Evolutionary conservation across 2,329 filamentous ascomycete genomes (phyloP).

Genomic region (Calonectria crousiana): DNA sequence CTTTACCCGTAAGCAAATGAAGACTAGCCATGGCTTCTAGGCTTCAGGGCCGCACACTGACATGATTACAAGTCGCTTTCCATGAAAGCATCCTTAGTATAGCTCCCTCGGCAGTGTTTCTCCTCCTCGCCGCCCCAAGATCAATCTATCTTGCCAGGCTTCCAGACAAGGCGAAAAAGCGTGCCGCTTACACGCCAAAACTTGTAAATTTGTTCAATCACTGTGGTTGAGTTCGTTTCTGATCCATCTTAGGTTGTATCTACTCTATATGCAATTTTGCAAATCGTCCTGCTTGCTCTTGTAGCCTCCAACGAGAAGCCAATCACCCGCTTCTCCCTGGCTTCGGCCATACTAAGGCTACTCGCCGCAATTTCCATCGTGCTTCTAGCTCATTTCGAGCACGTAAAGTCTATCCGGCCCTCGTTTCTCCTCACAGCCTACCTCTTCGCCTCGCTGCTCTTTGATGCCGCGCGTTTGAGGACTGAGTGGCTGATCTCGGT

Average conservation of each 20-base stretch:
- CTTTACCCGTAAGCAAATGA: slow-evolving; percentile 42
- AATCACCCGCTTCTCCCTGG: slow-evolving; percentile 46
- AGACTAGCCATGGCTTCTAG: background rate
- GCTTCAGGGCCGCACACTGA: slow-evolving; percentile 19
- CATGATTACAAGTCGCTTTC: slow-evolving; percentile 40
- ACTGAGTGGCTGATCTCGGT: slow-evolving; percentile 49
- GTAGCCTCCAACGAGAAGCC: slow-evolving; percentile 40
- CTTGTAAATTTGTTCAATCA: slow-evolving; percentile 30
- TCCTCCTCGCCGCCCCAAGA: slow-evolving; percentile 39
- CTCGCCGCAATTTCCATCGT: slow-evolving; percentile 43
- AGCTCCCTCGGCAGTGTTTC: slow-evolving; percentile 41
- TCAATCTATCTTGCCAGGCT: slow-evolving; percentile 38
- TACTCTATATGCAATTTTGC: slow-evolving; percentile 37
- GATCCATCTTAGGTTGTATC: slow-evolving; percentile 36
- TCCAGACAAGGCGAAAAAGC: slow-evolving; percentile 40
- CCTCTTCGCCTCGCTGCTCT: slow-evolving; percentile 46
- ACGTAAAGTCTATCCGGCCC: slow-evolving; percentile 49
- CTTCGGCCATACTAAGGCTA: slow-evolving; percentile 45
- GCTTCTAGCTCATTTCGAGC: slow-evolving; percentile 46
- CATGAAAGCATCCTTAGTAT: slow-evolving; percentile 46
- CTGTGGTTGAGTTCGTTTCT: background rate
- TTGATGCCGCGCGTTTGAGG: slow-evolving; percentile 48
- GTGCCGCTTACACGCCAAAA: slow-evolving; percentile 44
- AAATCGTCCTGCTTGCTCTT: slow-evolving; percentile 43
- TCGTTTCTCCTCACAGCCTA: slow-evolving; percentile 48